Evolutionary conservation across 129 eudicot species (phyloP).

Genomic region (Ambrosia artemisiifolia): DNA sequence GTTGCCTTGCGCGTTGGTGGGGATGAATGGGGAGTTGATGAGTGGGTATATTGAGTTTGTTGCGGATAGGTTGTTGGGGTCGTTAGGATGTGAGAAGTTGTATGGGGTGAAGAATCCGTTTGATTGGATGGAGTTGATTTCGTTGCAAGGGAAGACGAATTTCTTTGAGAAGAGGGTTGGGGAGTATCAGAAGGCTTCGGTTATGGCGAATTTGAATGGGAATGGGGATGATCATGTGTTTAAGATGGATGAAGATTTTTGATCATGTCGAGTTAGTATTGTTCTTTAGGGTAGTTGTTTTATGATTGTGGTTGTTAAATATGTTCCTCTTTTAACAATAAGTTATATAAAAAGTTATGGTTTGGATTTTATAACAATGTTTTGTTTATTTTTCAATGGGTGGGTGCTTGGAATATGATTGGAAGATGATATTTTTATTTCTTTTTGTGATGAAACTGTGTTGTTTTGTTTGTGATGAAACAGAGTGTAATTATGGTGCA

Average conservation of each 20-base stretch:
- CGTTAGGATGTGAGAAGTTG: slow-evolving; percentile 59
- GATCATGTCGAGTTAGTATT: too few relatives aligned
- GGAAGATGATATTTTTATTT: too few relatives aligned
- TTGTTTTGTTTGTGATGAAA: too few relatives aligned
- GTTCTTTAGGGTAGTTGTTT: too few relatives aligned
- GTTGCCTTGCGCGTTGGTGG: slow-evolving; percentile 76
- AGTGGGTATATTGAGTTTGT: slow-evolving; percentile 73
- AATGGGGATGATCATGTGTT: slow-evolving; percentile 45
- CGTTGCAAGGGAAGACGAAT: slow-evolving; percentile 90
- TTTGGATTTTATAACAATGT: too few relatives aligned
- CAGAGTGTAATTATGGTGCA: too few relatives aligned
- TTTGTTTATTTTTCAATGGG: too few relatives aligned
- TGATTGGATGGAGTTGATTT: slow-evolving; percentile 97
- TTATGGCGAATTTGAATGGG: slow-evolving; percentile 60
- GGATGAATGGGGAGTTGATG: slow-evolving; percentile 88
- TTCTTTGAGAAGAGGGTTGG: slow-evolving; percentile 87
- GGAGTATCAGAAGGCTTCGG: slow-evolving; percentile 79
- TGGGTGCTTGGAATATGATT: too few relatives aligned
- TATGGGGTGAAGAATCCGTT: slow-evolving; percentile 71
- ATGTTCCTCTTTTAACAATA: too few relatives aligned
- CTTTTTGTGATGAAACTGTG: too few relatives aligned
- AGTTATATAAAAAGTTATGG: too few relatives aligned
- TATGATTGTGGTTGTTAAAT: too few relatives aligned
- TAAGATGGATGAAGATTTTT: slow-evolving; percentile 42
- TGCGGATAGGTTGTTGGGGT: slow-evolving; percentile 62